Conservation (phyloP, 164 flowering plant species). For the Euptelea pleiosperma region DNA sequence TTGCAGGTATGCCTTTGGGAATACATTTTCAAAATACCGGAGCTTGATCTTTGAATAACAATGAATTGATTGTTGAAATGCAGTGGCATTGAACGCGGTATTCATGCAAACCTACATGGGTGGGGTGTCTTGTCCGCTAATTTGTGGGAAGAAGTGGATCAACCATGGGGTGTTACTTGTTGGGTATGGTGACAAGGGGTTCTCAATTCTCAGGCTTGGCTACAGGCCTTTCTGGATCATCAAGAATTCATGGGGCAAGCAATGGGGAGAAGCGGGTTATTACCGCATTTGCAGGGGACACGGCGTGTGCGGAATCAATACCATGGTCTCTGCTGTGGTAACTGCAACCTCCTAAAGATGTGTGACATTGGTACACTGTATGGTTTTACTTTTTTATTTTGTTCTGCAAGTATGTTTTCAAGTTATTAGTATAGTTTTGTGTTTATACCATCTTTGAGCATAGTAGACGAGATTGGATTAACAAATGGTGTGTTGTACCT, state of each 20-base stretch:
- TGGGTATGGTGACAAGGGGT: constrained; percentile 68
- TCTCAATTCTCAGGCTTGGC: constrained; percentile 59
- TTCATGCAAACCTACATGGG: constrained; percentile 94
- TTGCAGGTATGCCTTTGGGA: constrained; percentile 44
- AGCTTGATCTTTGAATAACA: neutral
- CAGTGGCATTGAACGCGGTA: constrained; percentile 80
- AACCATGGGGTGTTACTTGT: constrained; percentile 81
- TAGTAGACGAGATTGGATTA: no score
- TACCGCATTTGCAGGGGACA: constrained; percentile 63
- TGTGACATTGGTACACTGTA: neutral
- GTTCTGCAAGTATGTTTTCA: no score
- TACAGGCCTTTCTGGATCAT: constrained; percentile 78
- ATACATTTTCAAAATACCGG: no score
- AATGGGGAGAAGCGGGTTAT: constrained; percentile 82
- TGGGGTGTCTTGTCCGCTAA: constrained; percentile 82
- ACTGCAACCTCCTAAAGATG: constrained; percentile 19
- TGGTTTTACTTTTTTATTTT: no score
- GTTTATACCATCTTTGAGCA: no score
- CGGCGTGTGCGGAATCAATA: constrained; percentile 65
- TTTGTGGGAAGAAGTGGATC: constrained; percentile 55
- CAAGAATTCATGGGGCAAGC: constrained; percentile 84
- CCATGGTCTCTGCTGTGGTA: constrained; percentile 69
- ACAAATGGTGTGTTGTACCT: no score
- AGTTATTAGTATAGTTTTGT: no score
- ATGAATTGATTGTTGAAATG: constrained; percentile 10